Evolutionary conservation across 1,284 basidiomycete genomes (phyloP), one percentile per base, ranked within the genome.

Genomic region (Microbotryomycetes sp.): DNA sequence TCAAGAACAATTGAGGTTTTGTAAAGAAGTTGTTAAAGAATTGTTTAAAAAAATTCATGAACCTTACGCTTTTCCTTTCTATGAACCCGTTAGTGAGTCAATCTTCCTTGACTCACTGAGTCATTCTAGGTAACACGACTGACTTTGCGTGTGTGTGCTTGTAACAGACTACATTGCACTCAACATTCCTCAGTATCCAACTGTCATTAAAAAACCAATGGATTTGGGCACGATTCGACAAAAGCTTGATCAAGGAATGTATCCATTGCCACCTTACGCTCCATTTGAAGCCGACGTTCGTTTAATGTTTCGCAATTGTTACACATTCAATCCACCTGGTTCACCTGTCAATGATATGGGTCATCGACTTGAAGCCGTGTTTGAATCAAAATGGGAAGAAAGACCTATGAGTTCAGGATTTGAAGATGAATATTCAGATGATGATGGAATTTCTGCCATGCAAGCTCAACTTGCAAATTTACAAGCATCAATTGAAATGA

Each of bases 251-350:
- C 79, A 80, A 32, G 80, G 82, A 63, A 83, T 86, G 66, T 98
- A 97, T 75, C 72, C 83, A 4, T 85, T 82, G 29, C 80, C 83
- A 42, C 86, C 86, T 72, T 92, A 97, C 74, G 84, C 86, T 66
- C 84, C 87, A 22, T 92, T 97, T 73, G 85, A 87, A 67, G 84
- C 86, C 29, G 96, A 98, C 77, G 89, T 97, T 79, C 88, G 88
- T 75, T 81, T 94, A 66, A 90, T 98, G 85, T 87, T 97, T 72
- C 82, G 84, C 62, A 99, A 99, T 76, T 97, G 93, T 74, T 87
- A 87, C 74, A 80, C 82, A 1, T 99, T 94, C 81, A 98, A 99
- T 71, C 91, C 92, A 6, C 81, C 84, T 6, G 89, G 87, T 31
- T 89, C 91, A 23, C 83, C 86, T 42, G 94, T 98, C 56, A 86